Base-by-base conservation (phyloP, 2,329 filamentous ascomycete species). In the Beauveria asiatica region DNA sequence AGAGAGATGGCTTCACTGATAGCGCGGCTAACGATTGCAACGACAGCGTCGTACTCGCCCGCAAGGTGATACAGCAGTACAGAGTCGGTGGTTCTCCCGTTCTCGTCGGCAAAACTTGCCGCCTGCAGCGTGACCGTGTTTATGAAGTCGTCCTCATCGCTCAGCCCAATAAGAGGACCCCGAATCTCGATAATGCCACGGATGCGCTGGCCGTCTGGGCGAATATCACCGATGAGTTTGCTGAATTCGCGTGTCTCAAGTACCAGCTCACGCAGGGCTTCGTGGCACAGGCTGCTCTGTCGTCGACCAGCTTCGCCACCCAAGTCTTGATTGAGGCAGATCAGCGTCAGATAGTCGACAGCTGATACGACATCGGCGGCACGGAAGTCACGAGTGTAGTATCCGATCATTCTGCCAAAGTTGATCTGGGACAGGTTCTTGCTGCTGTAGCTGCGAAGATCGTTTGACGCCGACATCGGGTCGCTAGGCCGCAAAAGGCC, bases 221-320 rank as follows among this genome's bases (percentile, higher is more conserved):
- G 84, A 67, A 99, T 92, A 71, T 99, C 95, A 57, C 95, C 94
- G 53, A 99, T 85, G 16, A 99, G 79, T 69, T 91, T 89, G 69
- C 92, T 93, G 73, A 97, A 99, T 70, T 99, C 94, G 65, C 93
- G 86, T 21, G 92, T 96, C 75, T 99, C 94, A n/a, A 99, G 81
- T 27, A 97, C 92, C 60, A 97, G 85, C 73, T 97, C 94, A 41
- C 92, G 89, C 61, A 99, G 79, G 7, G 92, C 93, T 73, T 96
- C 91, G 73, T 97, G 91, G 74, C 93, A 97, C 42, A 97, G 83
- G 52, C 83, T 84, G 57, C 86, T 83, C 70, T 96, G 93, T 48
- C 87, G 86, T 62, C 83, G 85, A 60, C 91, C 92, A 6, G 87
- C 79, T 60, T 89, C 83, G 21, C 87, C 88, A 27, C 81, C 83